Conservation (phyloP, 73 alveolate species). For the Paramecium primaurelia region DNA sequence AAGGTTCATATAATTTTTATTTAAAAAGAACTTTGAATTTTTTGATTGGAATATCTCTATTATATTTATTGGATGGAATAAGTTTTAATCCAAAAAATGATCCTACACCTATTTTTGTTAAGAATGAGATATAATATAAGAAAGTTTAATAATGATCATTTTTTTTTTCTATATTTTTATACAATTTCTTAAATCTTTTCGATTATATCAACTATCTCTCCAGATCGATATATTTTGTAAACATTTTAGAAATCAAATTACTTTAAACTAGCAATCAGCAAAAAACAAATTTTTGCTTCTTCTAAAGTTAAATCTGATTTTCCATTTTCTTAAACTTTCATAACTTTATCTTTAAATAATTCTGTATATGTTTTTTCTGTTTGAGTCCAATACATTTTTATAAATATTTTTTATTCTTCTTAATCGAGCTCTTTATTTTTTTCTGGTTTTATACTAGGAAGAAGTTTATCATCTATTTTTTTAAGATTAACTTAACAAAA, state of each 20-base stretch:
- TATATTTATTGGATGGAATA: not conserved
- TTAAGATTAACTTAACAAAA: too few species aligned
- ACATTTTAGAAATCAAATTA: too few species aligned
- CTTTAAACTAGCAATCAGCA: not conserved
- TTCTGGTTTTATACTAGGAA: too few species aligned
- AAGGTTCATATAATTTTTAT: not conserved
- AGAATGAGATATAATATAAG: not conserved
- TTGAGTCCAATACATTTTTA: too few species aligned
- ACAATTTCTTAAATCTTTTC: not conserved
- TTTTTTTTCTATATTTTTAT: too few species aligned
- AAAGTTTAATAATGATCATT: not conserved
- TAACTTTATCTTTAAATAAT: too few species aligned
- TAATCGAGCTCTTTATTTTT: too few species aligned
- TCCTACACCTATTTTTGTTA: not conserved
- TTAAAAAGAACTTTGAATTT: not conserved
- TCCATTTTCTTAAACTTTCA: too few species aligned
- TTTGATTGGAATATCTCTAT: not conserved
- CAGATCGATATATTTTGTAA: not conserved
- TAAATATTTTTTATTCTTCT: too few species aligned
- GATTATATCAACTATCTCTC: not conserved
- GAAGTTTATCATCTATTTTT: too few species aligned
- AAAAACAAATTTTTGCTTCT: not conserved
- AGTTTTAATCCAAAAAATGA: not conserved
- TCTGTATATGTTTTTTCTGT: too few species aligned
- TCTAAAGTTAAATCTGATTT: too few species aligned